Percentiles rank a stretch among this genome's conserved stretches.
phyloP scores from a whole-genome alignment of 106 monocot species.

The Allium cepa region DNA sequence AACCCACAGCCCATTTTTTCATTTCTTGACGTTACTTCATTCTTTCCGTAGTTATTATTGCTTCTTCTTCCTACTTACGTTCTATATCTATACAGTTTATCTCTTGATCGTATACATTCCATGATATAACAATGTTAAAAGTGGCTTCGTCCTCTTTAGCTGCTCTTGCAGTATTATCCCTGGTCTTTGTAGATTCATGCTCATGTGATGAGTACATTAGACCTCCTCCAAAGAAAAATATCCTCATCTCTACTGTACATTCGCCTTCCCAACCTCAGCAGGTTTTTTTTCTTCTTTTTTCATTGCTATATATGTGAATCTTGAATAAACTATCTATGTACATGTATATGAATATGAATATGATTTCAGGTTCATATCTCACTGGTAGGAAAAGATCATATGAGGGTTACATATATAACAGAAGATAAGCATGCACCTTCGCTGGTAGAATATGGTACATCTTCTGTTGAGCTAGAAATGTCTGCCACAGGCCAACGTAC shows the following conservation, averaged over 20 bases:
- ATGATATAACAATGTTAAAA: conserved; percentile 1
- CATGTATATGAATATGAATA: neutral
- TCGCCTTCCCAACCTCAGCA: conserved; percentile 39
- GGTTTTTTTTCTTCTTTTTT: neutral
- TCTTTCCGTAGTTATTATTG: neutral
- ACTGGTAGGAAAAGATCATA: conserved; percentile 43
- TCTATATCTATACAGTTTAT: neutral
- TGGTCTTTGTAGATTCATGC: neutral
- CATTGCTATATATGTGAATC: too few species aligned
- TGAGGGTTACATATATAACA: conserved; percentile 72
- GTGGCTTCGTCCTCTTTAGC: neutral
- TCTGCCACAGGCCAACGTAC: conserved; percentile 51
- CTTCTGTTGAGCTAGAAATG: conserved; percentile 22
- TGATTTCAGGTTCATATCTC: conserved; percentile 65
- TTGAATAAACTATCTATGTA: neutral
- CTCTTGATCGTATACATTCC: neutral
- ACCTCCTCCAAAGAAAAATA: conserved; percentile 24
- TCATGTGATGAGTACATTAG: conserved; percentile 15
- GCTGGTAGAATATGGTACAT: conserved; percentile 58
- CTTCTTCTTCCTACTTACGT: neutral
- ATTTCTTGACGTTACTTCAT: conserved; percentile 8
- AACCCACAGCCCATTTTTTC: neutral
- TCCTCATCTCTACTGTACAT: conserved; percentile 11
- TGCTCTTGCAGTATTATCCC: conserved; percentile 12
- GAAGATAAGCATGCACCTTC: conserved; percentile 42